A percentile compares a stretch with the other conserved stretches of the same genome.
These are phyloP conservation scores for Sphaerulina musiva DNA, from an alignment of 2,329 filamentous ascomycete genomes.

Conservation along the genomic window DNA sequence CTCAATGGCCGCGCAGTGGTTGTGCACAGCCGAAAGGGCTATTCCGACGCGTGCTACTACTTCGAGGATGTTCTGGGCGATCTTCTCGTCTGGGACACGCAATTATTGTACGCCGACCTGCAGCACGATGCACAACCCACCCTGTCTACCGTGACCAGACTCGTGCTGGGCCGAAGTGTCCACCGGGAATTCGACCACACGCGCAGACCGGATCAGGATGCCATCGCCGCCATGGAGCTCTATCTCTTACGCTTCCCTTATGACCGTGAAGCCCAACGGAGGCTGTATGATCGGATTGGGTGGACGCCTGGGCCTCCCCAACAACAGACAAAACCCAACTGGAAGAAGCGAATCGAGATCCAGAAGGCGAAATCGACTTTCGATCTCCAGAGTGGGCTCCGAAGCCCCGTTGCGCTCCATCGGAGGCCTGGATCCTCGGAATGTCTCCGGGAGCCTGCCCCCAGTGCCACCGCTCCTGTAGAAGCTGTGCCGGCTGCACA, in stretches of 20 bases:
- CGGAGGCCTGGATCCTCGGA: background rate
- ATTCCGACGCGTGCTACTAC: conserved; percentile 1
- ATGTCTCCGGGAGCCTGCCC: background rate
- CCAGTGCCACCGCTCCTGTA: background rate
- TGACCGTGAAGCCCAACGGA: background rate
- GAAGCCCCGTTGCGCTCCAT: too few species aligned
- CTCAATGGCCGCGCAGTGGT: conserved; percentile 6
- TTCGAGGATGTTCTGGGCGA: conserved; percentile 3
- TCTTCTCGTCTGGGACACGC: conserved; percentile 3
- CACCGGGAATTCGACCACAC: background rate
- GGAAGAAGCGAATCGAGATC: background rate
- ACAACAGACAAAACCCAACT: background rate
- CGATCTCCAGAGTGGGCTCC: background rate
- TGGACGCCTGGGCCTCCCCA: background rate
- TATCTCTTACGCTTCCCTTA: conserved; percentile 6
- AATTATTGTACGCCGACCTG: conserved; percentile 4
- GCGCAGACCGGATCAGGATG: conserved; percentile 8
- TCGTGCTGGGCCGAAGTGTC: background rate
- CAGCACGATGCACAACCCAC: conserved; percentile 3
- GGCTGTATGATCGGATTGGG: background rate
- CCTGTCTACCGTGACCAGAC: background rate
- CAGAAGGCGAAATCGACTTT: background rate
- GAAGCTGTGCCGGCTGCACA: background rate
- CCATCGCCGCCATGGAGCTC: conserved; percentile 10
- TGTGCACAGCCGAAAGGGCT: conserved; percentile 2